Evolutionary conservation across 495 filamentous ascomycete species (phyloP), one percentile per base, ranked within the genome.

Genomic region (Aspergillus affinis): DNA sequence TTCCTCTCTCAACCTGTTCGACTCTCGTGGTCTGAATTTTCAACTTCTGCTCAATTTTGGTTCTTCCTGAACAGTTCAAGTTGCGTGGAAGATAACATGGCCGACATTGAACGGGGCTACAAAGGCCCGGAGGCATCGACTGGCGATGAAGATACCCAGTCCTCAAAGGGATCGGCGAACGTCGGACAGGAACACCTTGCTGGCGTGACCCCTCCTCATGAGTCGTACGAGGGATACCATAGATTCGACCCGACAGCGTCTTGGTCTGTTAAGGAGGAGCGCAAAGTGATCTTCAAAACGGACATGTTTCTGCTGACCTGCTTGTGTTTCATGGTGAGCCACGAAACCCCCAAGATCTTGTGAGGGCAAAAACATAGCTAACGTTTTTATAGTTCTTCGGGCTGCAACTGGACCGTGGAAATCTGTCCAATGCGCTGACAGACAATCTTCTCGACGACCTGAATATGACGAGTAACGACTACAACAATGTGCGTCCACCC

Each of bases 391-490:
- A 66, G 81, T 85, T 85, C 62, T 83, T 83, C 54, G 78, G 76
- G 2, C 70, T 86, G 1, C 82, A 86, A 64, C 73, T 84, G 26
- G 83, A 86, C 60, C 77, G 83, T 0, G 79, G 76, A 15, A 86
- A 86, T 51, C 66, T 86, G 2, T 65, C 71, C 0, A 77, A 86
- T 46, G 83, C 82, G 15, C 60, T 84, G 27, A 74, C 83, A 0
- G 83, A 84, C 60, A 79, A 81, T 50, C 66, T 86, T 60, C 67
- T 86, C 21, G 69, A 77, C 17, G 82, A 86, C 49, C 65, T 86
- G 41, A 68, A 72, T n/a, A 46, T 86, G 57, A 75, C 73, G 27
- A 84, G 74, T 8, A 75, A 86, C 64, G 82, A 73, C 20, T 71
- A 72, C 55, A 72, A 72, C 44, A 73, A 68, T 59, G 69, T 69